Evolutionary conservation across 164 flowering plant species (phyloP), one percentile per base, ranked within the genome.

Genomic region (Saururus chinensis): DNA sequence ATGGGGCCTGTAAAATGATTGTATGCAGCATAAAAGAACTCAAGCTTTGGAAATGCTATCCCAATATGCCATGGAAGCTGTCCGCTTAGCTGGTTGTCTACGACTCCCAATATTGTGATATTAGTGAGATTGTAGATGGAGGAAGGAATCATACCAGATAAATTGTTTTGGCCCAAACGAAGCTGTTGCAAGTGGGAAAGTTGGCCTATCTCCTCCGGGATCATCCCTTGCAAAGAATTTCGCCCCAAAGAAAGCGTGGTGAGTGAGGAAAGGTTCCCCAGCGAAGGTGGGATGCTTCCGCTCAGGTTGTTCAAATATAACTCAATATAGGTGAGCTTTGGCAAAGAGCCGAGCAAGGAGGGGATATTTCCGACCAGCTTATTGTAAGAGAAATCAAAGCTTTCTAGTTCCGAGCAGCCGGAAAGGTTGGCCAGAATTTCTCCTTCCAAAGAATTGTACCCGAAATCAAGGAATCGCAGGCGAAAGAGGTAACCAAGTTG

Each of bases 1-100:
- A 83, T 73, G 12, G 26, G 9, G 0, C 88, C 88, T 4, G 82
- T 74, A 58, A 82, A 70, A 1, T 67, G 56, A 40, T 82, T 80
- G 24, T 64, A 0, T 51, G 78, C 62, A 16, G 65, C 60, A 13
- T 62, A 60, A 66, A 80, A 60, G 37, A 1, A 16, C 22, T 51
- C 8, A 40, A 82, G 78, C 21, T 68, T 73, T 1, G 82, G 79
- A 11, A 80, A 67, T 4, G 41, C 68, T 8, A 22, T 13, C 0
- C 75, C 82, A 53, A 53, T 9, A 13, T 30, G 24, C 1, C 21
- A 6, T 4, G 58, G 25, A 17, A 37, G 35, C 11, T 12, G 25
- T 22, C 87, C 84, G 61, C 55, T 57, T 5, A 82, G 52, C 16
- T 67, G 14, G 61, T 23, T 49, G 14, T 22, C 4, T 9, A 9